These are phyloP conservation scores for Dionaea muscipula DNA, from an alignment of 179 eudicot genomes.

Conservation along the genomic window DNA sequence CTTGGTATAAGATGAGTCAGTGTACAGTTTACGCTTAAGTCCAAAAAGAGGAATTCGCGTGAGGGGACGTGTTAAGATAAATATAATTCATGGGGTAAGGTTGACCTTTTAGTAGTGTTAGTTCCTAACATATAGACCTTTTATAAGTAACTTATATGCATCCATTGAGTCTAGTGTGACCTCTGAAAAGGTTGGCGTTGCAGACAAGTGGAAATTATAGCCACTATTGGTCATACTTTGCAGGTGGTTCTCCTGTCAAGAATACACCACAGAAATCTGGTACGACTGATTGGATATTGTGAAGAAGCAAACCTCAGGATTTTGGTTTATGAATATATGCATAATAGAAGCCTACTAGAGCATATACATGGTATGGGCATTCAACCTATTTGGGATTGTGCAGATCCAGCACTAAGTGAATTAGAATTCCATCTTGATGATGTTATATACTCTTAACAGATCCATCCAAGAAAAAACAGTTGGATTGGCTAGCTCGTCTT, in stretches of 20 bases:
- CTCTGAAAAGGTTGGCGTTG: too few species aligned
- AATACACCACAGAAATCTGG: constrained; percentile 93
- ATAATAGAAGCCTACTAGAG: constrained; percentile 79
- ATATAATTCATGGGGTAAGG: too few species aligned
- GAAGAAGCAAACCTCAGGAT: constrained; percentile 84
- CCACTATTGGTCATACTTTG: constrained; percentile 4
- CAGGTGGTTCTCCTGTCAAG: constrained; percentile 91
- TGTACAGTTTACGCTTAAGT: too few species aligned
- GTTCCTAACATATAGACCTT: too few species aligned
- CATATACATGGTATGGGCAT: constrained; percentile 60
- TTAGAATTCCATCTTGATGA: constrained; percentile 2
- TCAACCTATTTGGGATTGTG: not conserved
- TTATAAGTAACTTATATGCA: too few species aligned
- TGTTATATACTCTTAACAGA: constrained; percentile 31
- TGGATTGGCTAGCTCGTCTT: constrained; percentile 88
- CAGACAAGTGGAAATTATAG: not conserved
- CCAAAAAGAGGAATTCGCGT: too few species aligned
- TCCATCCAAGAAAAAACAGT: constrained; percentile 39
- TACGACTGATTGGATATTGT: constrained; percentile 86
- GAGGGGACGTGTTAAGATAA: too few species aligned
- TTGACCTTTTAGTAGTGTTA: too few species aligned
- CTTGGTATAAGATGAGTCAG: too few species aligned
- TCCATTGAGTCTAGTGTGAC: too few species aligned
- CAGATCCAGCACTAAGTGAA: not conserved
- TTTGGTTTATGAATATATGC: constrained; percentile 95